phyloP scores from a whole-genome alignment of 805 yeast species.

The Cyberlindnera mrakii region DNA sequence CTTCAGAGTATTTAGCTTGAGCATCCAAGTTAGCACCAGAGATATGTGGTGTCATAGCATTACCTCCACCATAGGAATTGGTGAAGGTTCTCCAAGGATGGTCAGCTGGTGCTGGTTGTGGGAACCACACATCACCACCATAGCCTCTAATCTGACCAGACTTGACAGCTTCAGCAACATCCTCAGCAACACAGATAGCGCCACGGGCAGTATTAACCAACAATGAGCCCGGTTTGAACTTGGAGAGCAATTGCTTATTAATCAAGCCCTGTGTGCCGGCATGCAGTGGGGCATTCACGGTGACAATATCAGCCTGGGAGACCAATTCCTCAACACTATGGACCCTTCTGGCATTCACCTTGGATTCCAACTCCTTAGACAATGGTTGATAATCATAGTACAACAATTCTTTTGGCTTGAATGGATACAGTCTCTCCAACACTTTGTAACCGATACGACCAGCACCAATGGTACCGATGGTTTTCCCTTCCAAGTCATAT shows the following conservation, averaged over 20 bases:
- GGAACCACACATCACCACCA: constrained; percentile 83
- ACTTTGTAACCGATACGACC: constrained; percentile 79
- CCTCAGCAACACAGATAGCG: constrained; percentile 68
- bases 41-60: constrained; percentile 81
- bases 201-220: constrained; percentile 79
- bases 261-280: constrained; percentile 62
- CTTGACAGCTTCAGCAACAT: constrained; percentile 66
- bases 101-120: constrained; percentile 75
- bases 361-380: constrained; percentile 50
- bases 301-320: constrained; percentile 61
- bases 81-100: constrained; percentile 74
- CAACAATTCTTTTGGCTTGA: constrained; percentile 66
- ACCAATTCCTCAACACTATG: constrained; percentile 60
- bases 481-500: constrained; percentile 71
- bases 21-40: constrained; percentile 81
- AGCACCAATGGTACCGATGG: constrained; percentile 74
- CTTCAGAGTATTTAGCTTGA: constrained; percentile 65
- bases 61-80: constrained; percentile 66
- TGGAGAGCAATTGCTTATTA: constrained; percentile 57
- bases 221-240: constrained; percentile 70
- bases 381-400: constrained; percentile 73
- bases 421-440: constrained; percentile 63
- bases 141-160: constrained; percentile 70
- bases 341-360: constrained; percentile 55
- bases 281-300: constrained; percentile 74